These are phyloP conservation scores for Leccinum aurantiacum DNA, from an alignment of 768 basidiomycete species.

Conservation along the genomic window DNA sequence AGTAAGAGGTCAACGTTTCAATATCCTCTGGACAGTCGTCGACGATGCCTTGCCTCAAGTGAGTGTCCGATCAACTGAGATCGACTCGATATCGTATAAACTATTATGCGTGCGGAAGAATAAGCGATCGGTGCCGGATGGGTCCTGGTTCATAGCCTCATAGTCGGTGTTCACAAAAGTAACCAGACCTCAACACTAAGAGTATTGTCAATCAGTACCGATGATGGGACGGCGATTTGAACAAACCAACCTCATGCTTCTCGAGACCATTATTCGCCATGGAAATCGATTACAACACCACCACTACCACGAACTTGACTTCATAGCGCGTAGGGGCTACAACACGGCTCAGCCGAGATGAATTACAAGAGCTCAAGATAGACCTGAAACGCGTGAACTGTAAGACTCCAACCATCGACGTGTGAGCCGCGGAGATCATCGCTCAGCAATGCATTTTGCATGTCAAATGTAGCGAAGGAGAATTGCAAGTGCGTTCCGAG, in stretches of 20 bases:
- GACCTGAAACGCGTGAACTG: background rate
- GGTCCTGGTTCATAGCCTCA: background rate
- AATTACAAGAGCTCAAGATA: background rate
- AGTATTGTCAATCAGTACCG: background rate
- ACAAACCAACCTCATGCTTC: background rate
- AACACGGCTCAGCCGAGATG: background rate
- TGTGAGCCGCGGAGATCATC: background rate
- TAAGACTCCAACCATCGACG: background rate
- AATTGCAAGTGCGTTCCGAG: too few species aligned
- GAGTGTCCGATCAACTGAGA: constrained; percentile 4
- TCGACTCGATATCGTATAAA: background rate
- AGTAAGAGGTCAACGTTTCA: background rate
- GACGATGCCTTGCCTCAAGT: background rate
- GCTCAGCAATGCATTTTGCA: background rate
- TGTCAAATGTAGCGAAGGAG: background rate
- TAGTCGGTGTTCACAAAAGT: constrained; percentile 1
- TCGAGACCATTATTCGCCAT: background rate
- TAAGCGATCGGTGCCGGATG: background rate
- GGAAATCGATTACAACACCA: background rate
- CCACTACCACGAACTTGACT: background rate
- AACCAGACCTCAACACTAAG: background rate
- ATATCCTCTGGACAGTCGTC: background rate
- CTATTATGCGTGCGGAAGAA: background rate
- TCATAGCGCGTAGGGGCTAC: background rate
- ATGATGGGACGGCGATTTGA: background rate